Conservation (phyloP, 805 yeast genomes). For the Lipomyces japonicus region DNA sequence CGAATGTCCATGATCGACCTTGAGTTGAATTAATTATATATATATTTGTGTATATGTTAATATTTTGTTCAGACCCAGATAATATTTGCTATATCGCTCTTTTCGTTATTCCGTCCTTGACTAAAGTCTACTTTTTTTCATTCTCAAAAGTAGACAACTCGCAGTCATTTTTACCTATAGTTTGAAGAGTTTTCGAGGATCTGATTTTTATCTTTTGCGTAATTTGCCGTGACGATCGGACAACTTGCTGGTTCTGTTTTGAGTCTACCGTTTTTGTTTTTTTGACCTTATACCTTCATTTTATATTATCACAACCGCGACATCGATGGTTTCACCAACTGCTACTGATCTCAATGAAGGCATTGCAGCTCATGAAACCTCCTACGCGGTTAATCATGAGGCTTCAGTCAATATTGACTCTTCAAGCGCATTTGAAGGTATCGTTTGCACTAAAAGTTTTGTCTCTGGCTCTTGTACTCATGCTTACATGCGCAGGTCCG, state of each 20-base stretch:
- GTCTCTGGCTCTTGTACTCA: background rate
- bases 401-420: constrained; percentile 78
- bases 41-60: background rate
- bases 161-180: constrained; percentile 7
- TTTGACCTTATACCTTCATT: too few relatives aligned
- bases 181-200: too few relatives aligned
- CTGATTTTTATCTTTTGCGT: too few relatives aligned
- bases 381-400: constrained; percentile 65
- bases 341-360: background rate
- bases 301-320: too few relatives aligned
- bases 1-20: constrained; percentile 4
- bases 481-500: constrained; percentile 49
- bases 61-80: constrained; percentile 12
- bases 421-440: constrained; percentile 81
- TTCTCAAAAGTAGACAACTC: background rate
- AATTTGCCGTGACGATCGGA: too few relatives aligned
- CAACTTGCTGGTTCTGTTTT: too few relatives aligned
- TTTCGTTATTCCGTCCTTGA: background rate
- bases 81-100: constrained; percentile 2
- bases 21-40: background rate
- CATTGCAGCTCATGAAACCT: constrained; percentile 6
- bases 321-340: constrained; percentile 23
- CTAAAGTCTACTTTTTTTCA: background rate
- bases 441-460: background rate
- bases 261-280: too few relatives aligned